Conservation (phyloP, 495 filamentous ascomycete species). For the Viridothelium virens region DNA sequence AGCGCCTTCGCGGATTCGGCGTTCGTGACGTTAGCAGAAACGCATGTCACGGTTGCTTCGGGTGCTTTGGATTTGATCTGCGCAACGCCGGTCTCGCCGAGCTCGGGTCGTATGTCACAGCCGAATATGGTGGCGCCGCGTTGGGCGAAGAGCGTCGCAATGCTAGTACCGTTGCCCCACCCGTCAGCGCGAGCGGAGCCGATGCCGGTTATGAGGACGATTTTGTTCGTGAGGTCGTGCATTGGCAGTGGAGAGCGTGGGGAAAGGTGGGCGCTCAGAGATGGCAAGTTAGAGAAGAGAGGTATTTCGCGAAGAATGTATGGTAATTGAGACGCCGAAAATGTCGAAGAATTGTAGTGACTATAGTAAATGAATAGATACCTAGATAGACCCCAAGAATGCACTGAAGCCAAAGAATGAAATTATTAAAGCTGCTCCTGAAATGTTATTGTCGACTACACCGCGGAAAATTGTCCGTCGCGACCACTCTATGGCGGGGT, state of each 20-base stretch:
- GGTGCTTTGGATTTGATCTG: slow-evolving; percentile 23
- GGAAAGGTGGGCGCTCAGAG: slow-evolving; percentile 18
- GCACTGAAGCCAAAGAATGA: no score
- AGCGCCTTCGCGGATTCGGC: slow-evolving; percentile 38
- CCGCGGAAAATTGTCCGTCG: no score
- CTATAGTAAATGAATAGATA: no score
- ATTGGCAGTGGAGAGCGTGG: slow-evolving; percentile 19
- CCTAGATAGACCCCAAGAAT: no score
- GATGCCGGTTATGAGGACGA: slow-evolving; percentile 48
- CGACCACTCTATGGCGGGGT: no score
- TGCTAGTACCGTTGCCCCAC: slow-evolving; percentile 24
- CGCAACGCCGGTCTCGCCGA: neutral
- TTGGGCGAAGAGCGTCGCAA: slow-evolving; percentile 23
- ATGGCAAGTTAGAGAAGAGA: neutral
- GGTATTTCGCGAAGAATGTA: neutral
- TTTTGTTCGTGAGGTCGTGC: slow-evolving; percentile 39
- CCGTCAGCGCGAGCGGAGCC: neutral
- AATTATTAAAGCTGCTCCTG: no score
- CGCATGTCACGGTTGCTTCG: slow-evolving; percentile 30
- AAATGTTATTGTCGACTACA: no score
- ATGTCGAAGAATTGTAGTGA: neutral
- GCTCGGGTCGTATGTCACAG: slow-evolving; percentile 19
- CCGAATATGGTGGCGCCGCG: slow-evolving; percentile 24
- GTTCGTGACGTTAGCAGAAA: slow-evolving; percentile 42
- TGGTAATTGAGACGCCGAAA: neutral